phyloP scores from a whole-genome alignment of 2,329 filamentous ascomycete species.

The Davidsoniella neocaledoniae region DNA sequence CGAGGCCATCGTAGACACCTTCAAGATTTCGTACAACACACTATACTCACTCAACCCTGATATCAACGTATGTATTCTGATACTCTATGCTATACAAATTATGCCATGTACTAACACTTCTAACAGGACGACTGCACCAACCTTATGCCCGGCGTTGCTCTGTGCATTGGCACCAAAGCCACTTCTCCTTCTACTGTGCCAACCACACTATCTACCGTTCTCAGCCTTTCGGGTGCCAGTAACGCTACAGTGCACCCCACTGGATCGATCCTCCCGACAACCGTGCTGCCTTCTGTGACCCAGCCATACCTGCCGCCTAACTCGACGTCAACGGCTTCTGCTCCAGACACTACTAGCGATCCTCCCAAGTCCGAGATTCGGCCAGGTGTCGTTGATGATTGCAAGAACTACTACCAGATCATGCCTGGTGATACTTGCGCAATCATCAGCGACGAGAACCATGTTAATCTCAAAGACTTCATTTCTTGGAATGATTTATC shows the following conservation, averaged over 20 bases:
- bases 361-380: constrained; percentile 5
- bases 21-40: constrained; percentile 1
- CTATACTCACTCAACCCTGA: constrained; percentile 5
- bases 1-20: constrained; percentile 1
- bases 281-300: neutral
- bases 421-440: constrained; percentile 1
- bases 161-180: constrained; percentile 4
- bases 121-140: constrained; percentile 8
- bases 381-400: neutral
- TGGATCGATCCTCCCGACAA: neutral
- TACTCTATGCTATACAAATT: neutral
- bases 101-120: neutral
- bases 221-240: neutral
- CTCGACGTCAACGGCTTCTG: neutral
- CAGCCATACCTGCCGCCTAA: neutral
- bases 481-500: constrained; percentile 5
- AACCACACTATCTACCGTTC: neutral
- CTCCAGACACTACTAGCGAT: neutral
- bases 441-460: neutral
- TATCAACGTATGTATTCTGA: constrained; percentile 4
- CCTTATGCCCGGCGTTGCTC: constrained; percentile 4
- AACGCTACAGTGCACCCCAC: neutral
- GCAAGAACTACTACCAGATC: constrained; percentile 7
- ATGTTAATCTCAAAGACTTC: neutral
- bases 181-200: neutral